These are phyloP conservation scores for Trichoderma asperellum DNA, from an alignment of 2,329 filamentous ascomycete genomes.

Conservation along the genomic window DNA sequence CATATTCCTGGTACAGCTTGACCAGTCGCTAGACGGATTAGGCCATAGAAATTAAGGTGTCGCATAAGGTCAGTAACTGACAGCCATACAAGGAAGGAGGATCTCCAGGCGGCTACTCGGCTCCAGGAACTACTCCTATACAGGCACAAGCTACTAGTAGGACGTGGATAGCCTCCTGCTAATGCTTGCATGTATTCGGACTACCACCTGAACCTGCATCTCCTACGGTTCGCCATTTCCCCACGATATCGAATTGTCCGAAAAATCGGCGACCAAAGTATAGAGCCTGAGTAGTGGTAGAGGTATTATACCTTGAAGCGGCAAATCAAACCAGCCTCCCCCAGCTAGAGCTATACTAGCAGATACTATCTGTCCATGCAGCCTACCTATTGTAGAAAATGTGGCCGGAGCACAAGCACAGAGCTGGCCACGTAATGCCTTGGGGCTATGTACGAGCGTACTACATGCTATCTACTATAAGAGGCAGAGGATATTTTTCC, in stretches of 20 bases:
- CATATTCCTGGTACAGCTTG: neutral
- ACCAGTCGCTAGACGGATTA: neutral
- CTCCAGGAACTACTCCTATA: conserved; percentile 13
- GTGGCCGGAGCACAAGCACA: neutral
- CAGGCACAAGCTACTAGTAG: neutral
- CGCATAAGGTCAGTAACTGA: neutral
- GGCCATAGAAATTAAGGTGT: conserved; percentile 12
- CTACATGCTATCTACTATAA: neutral
- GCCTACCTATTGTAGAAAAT: conserved; percentile 12
- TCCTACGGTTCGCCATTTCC: neutral
- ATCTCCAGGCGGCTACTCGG: conserved; percentile 14
- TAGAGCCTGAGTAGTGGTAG: neutral
- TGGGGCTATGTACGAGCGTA: neutral
- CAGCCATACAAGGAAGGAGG: conserved; percentile 25
- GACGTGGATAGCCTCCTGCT: neutral
- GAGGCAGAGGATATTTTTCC: neutral
- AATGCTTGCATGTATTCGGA: neutral
- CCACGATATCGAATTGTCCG: conserved; percentile 11
- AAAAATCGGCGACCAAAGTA: neutral
- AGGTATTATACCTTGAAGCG: conserved; percentile 16
- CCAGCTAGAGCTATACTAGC: neutral
- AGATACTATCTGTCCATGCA: neutral
- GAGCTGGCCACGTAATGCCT: neutral
- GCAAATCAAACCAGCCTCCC: conserved; percentile 8
- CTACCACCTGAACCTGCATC: neutral